Percentiles rank a stretch among this genome's conserved stretches.
Evolutionary conservation across 2,329 filamentous ascomycete species (phyloP).

Genomic region (Stemphylium vesicarium): DNA sequence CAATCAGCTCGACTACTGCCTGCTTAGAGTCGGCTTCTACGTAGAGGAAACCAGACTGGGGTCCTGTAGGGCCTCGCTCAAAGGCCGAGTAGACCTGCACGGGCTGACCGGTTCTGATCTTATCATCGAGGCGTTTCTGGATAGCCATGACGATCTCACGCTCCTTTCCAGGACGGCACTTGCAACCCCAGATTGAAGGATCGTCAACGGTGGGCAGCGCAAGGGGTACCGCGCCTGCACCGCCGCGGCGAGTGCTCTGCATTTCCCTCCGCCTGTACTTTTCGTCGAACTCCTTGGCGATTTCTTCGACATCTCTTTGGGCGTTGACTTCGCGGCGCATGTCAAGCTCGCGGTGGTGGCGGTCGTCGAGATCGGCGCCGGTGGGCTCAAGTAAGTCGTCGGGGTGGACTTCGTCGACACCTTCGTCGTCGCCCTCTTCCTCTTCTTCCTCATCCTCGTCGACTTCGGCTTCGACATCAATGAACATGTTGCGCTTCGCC

Average conservation of each 20-base stretch:
- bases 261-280: conserved; percentile 77
- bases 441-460: conserved; percentile 88
- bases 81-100: conserved; percentile 89
- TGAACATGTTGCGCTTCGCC: conserved; percentile 80
- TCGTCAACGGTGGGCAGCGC: conserved; percentile 93
- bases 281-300: conserved; percentile 80
- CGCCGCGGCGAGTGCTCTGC: conserved; percentile 39
- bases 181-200: conserved; percentile 92
- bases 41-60: conserved; percentile 95
- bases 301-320: conserved; percentile 90
- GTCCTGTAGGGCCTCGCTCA: conserved; percentile 73
- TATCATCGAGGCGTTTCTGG: conserved; percentile 86
- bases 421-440: conserved; percentile 79
- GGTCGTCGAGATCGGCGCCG: conserved; percentile 83
- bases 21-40: conserved; percentile 88
- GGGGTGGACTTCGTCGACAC: conserved; percentile 87
- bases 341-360: conserved; percentile 92
- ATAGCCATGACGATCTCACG: conserved; percentile 87
- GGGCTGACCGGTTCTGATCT: conserved; percentile 76
- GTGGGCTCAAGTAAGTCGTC: conserved; percentile 83
- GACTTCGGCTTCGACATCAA: conserved; percentile 98
- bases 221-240: conserved; percentile 54
- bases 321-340: conserved; percentile 85
- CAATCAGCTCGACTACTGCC: conserved; percentile 81
- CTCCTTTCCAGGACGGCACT: conserved; percentile 95